phyloP scores from a whole-genome alignment of 129 eudicot genomes.

The Centaurea solstitialis region DNA sequence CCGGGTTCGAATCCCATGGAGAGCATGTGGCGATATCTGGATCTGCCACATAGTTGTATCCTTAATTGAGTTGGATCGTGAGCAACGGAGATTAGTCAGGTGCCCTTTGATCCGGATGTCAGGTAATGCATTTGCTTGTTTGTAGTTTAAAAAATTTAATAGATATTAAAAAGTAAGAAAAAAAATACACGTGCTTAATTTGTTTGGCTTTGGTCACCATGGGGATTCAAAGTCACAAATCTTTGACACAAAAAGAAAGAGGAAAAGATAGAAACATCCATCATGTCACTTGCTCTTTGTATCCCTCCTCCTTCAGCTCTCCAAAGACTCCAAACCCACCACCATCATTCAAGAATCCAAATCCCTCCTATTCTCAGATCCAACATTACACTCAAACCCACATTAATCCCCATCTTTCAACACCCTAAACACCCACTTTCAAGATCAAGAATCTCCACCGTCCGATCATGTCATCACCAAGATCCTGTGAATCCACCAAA shows the following conservation, averaged over 20 bases:
- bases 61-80: no score
- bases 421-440: constrained; percentile 11
- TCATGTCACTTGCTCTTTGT: constrained; percentile 26
- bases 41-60: no score
- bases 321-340: neutral
- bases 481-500: constrained; percentile 27
- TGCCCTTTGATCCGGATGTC: no score
- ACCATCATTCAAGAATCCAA: constrained; percentile 21
- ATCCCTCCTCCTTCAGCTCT: constrained; percentile 2
- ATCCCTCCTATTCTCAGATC: constrained; percentile 39
- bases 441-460: constrained; percentile 8
- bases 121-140: no score
- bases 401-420: constrained; percentile 18
- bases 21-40: no score
- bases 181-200: neutral
- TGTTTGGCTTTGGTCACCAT: neutral
- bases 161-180: no score
- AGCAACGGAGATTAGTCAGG: no score
- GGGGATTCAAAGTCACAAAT: neutral
- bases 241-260: neutral
- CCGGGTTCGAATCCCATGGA: no score
- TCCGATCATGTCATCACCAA: constrained; percentile 21
- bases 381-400: constrained; percentile 28
- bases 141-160: no score
- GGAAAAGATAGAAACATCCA: neutral